Conservation (phyloP, 192 early-diverging fungal species). For the Phlyctochytrium planicorne region DNA sequence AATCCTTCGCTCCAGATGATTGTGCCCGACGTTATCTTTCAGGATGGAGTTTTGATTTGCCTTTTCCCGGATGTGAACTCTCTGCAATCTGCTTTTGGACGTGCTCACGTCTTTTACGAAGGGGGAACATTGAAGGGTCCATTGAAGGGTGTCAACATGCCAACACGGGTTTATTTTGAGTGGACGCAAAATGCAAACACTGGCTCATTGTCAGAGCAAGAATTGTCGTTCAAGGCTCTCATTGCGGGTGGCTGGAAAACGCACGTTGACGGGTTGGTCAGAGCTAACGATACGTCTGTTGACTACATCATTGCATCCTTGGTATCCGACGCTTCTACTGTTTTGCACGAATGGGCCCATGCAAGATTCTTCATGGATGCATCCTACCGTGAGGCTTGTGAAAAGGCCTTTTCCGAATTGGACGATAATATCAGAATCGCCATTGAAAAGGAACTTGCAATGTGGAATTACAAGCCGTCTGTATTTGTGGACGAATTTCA, state of each 20-base stretch:
- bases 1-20: neutral
- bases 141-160: slow-evolving; percentile 53
- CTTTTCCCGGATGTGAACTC: slow-evolving; percentile 18
- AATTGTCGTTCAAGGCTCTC: neutral
- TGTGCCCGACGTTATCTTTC: neutral
- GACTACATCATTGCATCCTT: slow-evolving; percentile 44
- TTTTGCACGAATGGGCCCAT: slow-evolving; percentile 57
- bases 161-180: neutral
- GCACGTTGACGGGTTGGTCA: neutral
- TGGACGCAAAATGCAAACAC: neutral
- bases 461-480: slow-evolving; percentile 40
- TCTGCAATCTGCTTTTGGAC: slow-evolving; percentile 32
- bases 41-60: slow-evolving; percentile 26
- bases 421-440: slow-evolving; percentile 6
- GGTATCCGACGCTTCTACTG: slow-evolving; percentile 34
- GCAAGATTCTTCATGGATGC: slow-evolving; percentile 31
- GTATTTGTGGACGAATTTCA: slow-evolving; percentile 56
- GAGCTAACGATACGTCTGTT: neutral
- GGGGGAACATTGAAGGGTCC: slow-evolving; percentile 45
- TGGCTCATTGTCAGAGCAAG: neutral
- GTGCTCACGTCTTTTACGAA: slow-evolving; percentile 51
- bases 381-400: slow-evolving; percentile 26
- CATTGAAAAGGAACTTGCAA: slow-evolving; percentile 39
- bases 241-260: slow-evolving; percentile 2
- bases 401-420: slow-evolving; percentile 17